Percentiles rank a stretch among this genome's conserved stretches.
Evolutionary conservation across 108 stramenopile genomes (phyloP).

Genomic region (Bacterosira constricta): DNA sequence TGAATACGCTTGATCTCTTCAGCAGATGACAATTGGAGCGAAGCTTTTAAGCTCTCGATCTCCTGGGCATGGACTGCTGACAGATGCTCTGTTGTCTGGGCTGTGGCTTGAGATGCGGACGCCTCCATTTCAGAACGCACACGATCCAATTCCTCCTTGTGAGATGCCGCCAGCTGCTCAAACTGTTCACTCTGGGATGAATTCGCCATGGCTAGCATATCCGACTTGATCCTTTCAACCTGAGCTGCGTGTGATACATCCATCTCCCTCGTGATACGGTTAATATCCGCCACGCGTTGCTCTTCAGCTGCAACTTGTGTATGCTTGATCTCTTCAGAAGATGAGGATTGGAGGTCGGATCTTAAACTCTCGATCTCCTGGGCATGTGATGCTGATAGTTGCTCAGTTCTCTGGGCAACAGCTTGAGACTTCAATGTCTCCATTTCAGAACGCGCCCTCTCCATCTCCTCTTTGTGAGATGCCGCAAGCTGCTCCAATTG

Average conservation of each 20-base stretch:
- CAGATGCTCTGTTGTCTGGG: conserved; percentile 1
- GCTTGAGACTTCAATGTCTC: conserved; percentile 13
- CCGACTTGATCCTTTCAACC: conserved; percentile 21
- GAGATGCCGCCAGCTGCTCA: conserved; percentile 27
- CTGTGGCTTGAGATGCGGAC: conserved; percentile 10
- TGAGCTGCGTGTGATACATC: conserved; percentile 28
- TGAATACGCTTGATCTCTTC: conserved; percentile 18
- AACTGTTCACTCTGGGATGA: conserved; percentile 33
- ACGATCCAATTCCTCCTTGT: conserved; percentile 29
- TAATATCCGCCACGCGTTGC: conserved; percentile 5
- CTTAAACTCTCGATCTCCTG: conserved; percentile 34
- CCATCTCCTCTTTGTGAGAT: conserved; percentile 24
- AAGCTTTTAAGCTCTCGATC: conserved; percentile 31
- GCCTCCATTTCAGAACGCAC: conserved; percentile 15
- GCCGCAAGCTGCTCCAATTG: conserved; percentile 13
- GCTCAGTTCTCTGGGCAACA: not conserved
- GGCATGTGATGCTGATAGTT: not conserved
- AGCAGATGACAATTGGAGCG: conserved; percentile 5
- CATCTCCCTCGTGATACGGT: conserved; percentile 4
- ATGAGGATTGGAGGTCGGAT: conserved; percentile 12
- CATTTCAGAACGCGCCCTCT: not conserved
- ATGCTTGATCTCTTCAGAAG: conserved; percentile 17
- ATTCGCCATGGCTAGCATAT: conserved; percentile 24
- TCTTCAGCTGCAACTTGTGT: conserved; percentile 9
- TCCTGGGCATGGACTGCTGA: not conserved